Percentiles rank a stretch among this genome's conserved stretches.
These are phyloP conservation scores for Lathyrus sativus DNA, from an alignment of 306 rosid genomes.

Conservation along the genomic window DNA sequence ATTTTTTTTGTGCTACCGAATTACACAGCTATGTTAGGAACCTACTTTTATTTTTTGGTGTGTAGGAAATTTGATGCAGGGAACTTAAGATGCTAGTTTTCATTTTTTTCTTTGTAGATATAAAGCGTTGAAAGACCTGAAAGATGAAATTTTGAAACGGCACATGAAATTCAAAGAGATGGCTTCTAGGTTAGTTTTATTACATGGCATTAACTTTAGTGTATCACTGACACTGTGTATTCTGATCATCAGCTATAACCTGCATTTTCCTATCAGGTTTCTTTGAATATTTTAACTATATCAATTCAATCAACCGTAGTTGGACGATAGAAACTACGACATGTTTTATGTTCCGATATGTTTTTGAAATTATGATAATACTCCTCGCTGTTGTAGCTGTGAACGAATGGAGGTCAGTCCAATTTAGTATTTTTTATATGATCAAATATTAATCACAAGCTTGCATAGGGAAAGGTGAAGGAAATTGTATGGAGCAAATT, in stretches of 20 bases:
- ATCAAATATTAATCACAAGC: slow-evolving; percentile 20
- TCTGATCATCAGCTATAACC: slow-evolving; percentile 20
- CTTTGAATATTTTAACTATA: too few relatives aligned
- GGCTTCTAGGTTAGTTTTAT: too few relatives aligned
- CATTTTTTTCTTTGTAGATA: too few relatives aligned
- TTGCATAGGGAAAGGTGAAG: slow-evolving; percentile 27
- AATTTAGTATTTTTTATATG: slow-evolving; percentile 30
- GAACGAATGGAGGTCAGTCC: slow-evolving; percentile 97
- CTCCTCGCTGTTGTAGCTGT: slow-evolving; percentile 96
- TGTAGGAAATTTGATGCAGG: slow-evolving; percentile 5
- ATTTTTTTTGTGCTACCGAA: not conserved
- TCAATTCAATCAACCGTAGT: too few relatives aligned
- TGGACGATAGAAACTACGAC: too few relatives aligned
- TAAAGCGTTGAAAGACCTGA: too few relatives aligned
- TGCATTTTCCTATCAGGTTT: slow-evolving; percentile 8
- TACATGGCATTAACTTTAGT: too few relatives aligned
- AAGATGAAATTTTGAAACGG: too few relatives aligned
- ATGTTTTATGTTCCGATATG: too few relatives aligned
- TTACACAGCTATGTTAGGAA: not conserved
- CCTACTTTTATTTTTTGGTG: slow-evolving; percentile 14
- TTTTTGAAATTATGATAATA: too few relatives aligned
- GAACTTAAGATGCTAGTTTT: too few relatives aligned
- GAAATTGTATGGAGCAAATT: slow-evolving; percentile 23
- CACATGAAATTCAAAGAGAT: too few relatives aligned
- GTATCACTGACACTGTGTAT: slow-evolving; percentile 18